Evolutionary conservation across 2,329 filamentous ascomycete genomes (phyloP).

Genomic region (Dactylellina sp.): DNA sequence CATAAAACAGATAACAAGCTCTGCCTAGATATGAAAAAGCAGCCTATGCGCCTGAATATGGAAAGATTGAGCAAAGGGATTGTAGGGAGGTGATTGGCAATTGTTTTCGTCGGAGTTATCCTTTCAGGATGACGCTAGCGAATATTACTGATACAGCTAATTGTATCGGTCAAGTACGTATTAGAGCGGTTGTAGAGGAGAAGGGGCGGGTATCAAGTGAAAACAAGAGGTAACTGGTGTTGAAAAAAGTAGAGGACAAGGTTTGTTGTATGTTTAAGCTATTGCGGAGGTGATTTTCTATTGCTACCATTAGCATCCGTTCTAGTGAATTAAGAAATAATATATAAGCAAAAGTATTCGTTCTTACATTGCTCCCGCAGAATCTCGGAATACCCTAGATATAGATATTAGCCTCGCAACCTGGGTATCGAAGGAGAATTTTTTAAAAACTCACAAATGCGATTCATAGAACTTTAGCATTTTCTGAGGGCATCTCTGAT

Average conservation of each 20-base stretch:
- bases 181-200: neutral
- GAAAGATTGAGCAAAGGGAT: neutral
- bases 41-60: neutral
- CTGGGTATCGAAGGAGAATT: neutral
- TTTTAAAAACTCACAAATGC: constrained; percentile 63
- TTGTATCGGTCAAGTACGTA: neutral
- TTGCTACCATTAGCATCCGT: constrained; percentile 23
- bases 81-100: neutral
- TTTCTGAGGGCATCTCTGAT: constrained; percentile 82
- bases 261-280: neutral
- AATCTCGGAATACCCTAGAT: constrained; percentile 48
- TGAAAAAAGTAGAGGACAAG: neutral
- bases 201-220: neutral
- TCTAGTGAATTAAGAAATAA: constrained; percentile 22
- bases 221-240: neutral
- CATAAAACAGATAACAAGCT: too few relatives aligned
- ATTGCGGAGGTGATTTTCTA: constrained; percentile 38
- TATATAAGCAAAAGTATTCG: constrained; percentile 23
- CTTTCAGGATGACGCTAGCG: neutral
- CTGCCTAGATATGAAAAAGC: neutral
- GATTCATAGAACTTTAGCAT: constrained; percentile 69
- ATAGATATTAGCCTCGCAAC: constrained; percentile 13
- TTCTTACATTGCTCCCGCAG: constrained; percentile 42
- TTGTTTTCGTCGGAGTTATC: neutral
- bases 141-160: neutral